Evolutionary conservation across 2,329 filamentous ascomycete genomes (phyloP).

Genomic region (Hirsutella minnesotensis): DNA sequence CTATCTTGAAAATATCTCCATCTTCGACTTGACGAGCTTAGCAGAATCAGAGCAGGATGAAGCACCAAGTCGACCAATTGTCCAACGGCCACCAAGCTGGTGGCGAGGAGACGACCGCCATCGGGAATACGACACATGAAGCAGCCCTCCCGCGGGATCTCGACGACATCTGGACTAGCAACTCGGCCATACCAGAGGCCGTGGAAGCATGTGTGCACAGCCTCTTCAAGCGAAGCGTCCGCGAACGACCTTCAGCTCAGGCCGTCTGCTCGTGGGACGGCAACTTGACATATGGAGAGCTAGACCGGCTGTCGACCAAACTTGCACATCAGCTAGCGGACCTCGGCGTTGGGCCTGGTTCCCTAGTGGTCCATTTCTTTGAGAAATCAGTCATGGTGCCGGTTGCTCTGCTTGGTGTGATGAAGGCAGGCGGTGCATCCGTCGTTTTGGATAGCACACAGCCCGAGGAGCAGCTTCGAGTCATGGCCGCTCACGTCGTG

Average conservation of each 20-base stretch:
- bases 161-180: conserved; percentile 6
- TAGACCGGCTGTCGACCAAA: conserved; percentile 1
- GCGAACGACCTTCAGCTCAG: neutral
- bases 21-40: no score
- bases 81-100: neutral
- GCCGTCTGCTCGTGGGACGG: conserved; percentile 4
- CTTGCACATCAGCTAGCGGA: neutral
- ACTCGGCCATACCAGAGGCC: conserved; percentile 1
- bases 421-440: conserved; percentile 14
- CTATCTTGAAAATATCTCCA: no score
- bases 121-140: neutral
- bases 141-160: neutral
- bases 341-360: neutral
- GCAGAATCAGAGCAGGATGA: no score
- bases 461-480: neutral
- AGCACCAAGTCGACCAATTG: conserved; percentile 1
- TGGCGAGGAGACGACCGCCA: neutral
- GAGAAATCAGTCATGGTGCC: conserved; percentile 12
- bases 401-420: conserved; percentile 12
- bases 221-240: conserved; percentile 2
- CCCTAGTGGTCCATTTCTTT: conserved; percentile 3
- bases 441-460: conserved; percentile 6
- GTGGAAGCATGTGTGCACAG: conserved; percentile 4
- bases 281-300: conserved; percentile 2
- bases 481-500: neutral